Base-by-base conservation (phyloP, 352 stramenopile genomes). In the Blastocystis sp. region DNA sequence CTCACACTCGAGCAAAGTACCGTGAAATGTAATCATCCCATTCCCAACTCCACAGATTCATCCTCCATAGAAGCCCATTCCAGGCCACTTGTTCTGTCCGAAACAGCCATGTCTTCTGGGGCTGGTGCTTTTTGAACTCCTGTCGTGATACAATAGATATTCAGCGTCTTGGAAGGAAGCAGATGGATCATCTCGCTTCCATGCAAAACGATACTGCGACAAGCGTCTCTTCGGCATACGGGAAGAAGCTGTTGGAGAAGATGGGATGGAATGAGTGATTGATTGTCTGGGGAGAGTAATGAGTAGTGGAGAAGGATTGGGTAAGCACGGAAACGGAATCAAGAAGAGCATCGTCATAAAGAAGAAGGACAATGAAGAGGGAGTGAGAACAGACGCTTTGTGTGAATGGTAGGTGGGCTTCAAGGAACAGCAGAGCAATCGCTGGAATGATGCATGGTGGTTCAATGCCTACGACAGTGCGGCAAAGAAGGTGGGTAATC, bases 301-400 rank as follows among this genome's bases (percentile, higher is more conserved):
- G 31, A 59, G 55, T 69, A 85, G 74, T 85, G 74, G 74, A 50
- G 29, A 37, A 50, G 74, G 74, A 60, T 62, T 85, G n/a, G 74
- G 74, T 45, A 85, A 69, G 39, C 51, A 85, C 50, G 74, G 74
- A 70, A 85, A 26, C 13, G 74, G 74, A 51, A 85, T 85, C 29
- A 85, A 85, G 60, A 63, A 69, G n/a, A 85, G 74, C 26, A 85
- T 85, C 29, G 55, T 85, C 19, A 59, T 85, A n/a, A 85, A 85
- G 51, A 85, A 85, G 74, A 85, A 67, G 37, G 60, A 69, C 19
- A 41, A 69, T 69, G 74, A 85, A 4, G 50, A 85, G 55, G 74
- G 74, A 50, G 74, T 85, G 9, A 24, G 33, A n/a, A n/a, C 2
- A 37, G 41, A 70, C 51, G 12, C 4, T 61, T 70, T 67, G 50